These are phyloP conservation scores for Macrocystidia cucumis DNA, from an alignment of 1,284 basidiomycete genomes.

Conservation along the genomic window DNA sequence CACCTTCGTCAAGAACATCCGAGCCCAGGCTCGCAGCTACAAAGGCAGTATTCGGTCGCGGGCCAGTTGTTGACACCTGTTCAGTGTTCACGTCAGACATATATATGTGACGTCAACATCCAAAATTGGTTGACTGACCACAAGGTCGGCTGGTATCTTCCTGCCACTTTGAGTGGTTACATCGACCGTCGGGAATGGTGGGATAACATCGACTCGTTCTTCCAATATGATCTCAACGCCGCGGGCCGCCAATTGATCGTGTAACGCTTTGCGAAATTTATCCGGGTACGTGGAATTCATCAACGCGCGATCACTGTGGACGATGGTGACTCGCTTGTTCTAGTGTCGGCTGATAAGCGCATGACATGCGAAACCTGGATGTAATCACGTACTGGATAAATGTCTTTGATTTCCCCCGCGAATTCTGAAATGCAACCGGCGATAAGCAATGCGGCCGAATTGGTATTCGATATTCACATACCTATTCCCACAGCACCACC, in stretches of 20 bases:
- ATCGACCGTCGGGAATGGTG: constrained; percentile 24
- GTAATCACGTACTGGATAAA: constrained; percentile 35
- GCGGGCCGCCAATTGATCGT: constrained; percentile 28
- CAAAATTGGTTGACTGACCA: constrained; percentile 30
- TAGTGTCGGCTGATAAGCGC: constrained; percentile 14
- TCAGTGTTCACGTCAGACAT: neutral
- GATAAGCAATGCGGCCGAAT: constrained; percentile 2
- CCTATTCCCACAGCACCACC: constrained; percentile 60
- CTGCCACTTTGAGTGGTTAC: constrained; percentile 48
- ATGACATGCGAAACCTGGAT: neutral
- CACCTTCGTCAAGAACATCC: constrained; percentile 29
- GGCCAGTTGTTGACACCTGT: constrained; percentile 44
- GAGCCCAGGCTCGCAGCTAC: constrained; percentile 33
- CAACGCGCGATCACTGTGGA: constrained; percentile 43
- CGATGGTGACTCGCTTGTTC: constrained; percentile 58
- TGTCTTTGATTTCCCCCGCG: constrained; percentile 50
- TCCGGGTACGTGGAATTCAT: constrained; percentile 52
- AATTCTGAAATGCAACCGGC: constrained; percentile 32
- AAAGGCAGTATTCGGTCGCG: constrained; percentile 45
- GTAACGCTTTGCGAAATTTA: constrained; percentile 43
- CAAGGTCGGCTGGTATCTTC: constrained; percentile 44
- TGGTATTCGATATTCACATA: constrained; percentile 6
- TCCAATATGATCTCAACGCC: constrained; percentile 46
- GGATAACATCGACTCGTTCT: constrained; percentile 48
- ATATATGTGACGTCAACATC: neutral